Conservation (phyloP, 2,329 filamentous ascomycete genomes). For the Hypoxylon sp. region DNA sequence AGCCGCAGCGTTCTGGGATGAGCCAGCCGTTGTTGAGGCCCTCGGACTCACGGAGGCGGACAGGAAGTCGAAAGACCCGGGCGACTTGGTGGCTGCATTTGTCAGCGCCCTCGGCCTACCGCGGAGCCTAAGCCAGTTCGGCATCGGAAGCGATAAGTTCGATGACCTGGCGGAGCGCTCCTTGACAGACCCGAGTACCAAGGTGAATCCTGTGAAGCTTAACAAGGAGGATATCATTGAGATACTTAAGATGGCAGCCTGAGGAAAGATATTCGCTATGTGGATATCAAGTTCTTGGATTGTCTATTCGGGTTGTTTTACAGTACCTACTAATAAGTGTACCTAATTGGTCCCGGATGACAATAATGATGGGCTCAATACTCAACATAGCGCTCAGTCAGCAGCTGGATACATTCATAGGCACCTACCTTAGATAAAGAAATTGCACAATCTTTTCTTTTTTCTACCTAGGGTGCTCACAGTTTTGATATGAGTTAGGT, state of each 20-base stretch:
- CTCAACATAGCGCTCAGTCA: no score
- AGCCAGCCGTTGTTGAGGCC: slow-evolving; percentile 30
- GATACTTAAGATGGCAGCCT: slow-evolving; percentile 41
- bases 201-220: slow-evolving; percentile 39
- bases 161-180: slow-evolving; percentile 38
- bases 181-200: slow-evolving; percentile 32
- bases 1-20: slow-evolving; percentile 35
- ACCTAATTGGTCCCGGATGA: background rate
- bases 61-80: slow-evolving; percentile 31
- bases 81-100: slow-evolving; percentile 38
- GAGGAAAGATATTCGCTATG: background rate
- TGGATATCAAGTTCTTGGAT: background rate
- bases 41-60: slow-evolving; percentile 29
- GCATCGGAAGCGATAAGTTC: slow-evolving; percentile 41
- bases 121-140: slow-evolving; percentile 36
- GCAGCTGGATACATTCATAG: no score
- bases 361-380: no score
- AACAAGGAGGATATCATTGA: slow-evolving; percentile 43
- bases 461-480: background rate
- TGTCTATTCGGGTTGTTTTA: background rate
- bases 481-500: background rate
- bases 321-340: background rate
- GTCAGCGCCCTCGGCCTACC: slow-evolving; percentile 40
- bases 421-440: background rate
- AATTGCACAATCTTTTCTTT: background rate